Evolutionary conservation across 1,284 basidiomycete genomes (phyloP), one percentile per base, ranked within the genome.

Genomic region (Microbotryomycetes sp.): DNA sequence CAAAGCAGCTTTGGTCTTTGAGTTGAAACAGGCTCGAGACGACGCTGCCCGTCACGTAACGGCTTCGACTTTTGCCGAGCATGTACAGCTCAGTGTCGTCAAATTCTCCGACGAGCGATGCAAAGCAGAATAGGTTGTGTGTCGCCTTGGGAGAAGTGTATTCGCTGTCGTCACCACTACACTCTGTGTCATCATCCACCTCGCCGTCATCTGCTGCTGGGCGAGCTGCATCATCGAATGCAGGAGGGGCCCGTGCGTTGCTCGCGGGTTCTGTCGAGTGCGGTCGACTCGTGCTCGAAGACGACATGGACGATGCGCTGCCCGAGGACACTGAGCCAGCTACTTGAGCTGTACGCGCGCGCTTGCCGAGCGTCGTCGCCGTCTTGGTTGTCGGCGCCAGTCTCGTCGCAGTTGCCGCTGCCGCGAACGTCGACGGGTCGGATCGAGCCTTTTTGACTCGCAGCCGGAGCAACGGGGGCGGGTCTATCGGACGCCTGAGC

Each of bases 401-500:
- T n/a, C n/a, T n/a, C n/a, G 11, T 41, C 11, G 35, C 35, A 41
- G 35, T 41, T 41, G 21, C 41, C 52, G 41, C 21, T 55, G n/a
- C n/a, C n/a, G n/a, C n/a, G n/a, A n/a, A n/a, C n/a, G n/a, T n/a
- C n/a, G n/a, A n/a, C n/a, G n/a, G n/a, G n/a, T n/a, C n/a, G n/a
- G n/a, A n/a, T n/a, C n/a, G n/a, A 51, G 79, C 77, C n/a, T 81
- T 75, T 7, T 81, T 83, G 59, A 97, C 89, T 56, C 88, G 85
- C 6, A 97, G 83, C 75, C 94, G 91, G n/a, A 97, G 85, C 74
- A 97, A 93, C 15, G 93, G 93, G 0, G 91, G 91, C 0, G 94
- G 93, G 79, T 97, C 91, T 73, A 97, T 91, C 3, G 93, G 91
- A 29, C 93, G 81, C 45, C 92, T 97, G 89, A 61, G 90, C 90